Percentiles rank a stretch among this genome's conserved stretches.
These are phyloP conservation scores for Microsporum audouinii DNA, from an alignment of 2,329 filamentous ascomycete species.

Conservation along the genomic window DNA sequence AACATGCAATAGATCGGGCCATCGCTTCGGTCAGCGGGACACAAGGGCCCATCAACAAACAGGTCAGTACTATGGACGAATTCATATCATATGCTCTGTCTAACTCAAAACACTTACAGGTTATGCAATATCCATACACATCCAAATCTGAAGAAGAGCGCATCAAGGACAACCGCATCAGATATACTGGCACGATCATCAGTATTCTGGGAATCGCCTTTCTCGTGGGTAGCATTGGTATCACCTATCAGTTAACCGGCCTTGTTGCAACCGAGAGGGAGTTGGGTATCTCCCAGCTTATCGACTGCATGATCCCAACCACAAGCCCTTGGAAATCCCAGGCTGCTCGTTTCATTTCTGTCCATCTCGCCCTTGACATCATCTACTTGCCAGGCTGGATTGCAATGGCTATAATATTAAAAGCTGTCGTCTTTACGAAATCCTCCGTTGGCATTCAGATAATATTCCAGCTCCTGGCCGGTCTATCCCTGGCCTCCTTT, in stretches of 20 bases:
- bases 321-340: constrained; percentile 63
- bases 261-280: constrained; percentile 79
- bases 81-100: not conserved
- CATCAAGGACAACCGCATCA: constrained; percentile 50
- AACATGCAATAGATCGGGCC: constrained; percentile 62
- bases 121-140: constrained; percentile 62
- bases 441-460: constrained; percentile 56
- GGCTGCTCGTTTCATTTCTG: constrained; percentile 62
- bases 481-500: constrained; percentile 65
- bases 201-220: constrained; percentile 68
- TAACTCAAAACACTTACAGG: constrained; percentile 2
- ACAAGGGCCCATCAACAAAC: not conserved
- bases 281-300: constrained; percentile 71
- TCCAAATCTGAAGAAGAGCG: constrained; percentile 57
- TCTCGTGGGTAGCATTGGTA: constrained; percentile 65
- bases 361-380: constrained; percentile 67
- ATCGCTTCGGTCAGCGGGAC: constrained; percentile 47
- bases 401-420: constrained; percentile 53
- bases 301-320: constrained; percentile 86
- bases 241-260: constrained; percentile 78
- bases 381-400: constrained; percentile 78
- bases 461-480: constrained; percentile 63
- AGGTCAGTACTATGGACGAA: not conserved
- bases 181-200: constrained; percentile 63
- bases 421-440: constrained; percentile 51